Percentiles rank a stretch among this genome's conserved stretches.
phyloP scores from a whole-genome alignment of 768 basidiomycete genomes.

The Amanita inopinata region DNA sequence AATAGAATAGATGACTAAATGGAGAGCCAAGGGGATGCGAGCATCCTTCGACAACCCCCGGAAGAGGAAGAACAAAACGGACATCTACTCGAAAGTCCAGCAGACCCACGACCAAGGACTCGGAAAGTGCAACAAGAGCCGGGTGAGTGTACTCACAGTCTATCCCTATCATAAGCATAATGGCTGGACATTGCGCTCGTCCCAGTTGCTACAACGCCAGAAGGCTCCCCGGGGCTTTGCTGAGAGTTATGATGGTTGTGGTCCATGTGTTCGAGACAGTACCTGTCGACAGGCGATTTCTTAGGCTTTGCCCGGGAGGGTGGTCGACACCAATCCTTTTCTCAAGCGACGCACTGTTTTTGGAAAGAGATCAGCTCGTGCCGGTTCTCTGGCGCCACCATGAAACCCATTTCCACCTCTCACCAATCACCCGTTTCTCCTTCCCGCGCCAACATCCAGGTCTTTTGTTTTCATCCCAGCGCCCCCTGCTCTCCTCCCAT shows the following conservation, averaged over 20 bases:
- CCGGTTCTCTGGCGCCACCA: slow-evolving; percentile 8
- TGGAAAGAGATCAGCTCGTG: slow-evolving; percentile 4
- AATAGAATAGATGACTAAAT: no score
- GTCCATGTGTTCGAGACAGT: slow-evolving; percentile 1
- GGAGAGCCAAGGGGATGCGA: no score
- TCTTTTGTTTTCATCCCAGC: background rate
- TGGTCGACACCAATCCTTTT: slow-evolving; percentile 3
- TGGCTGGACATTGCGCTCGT: slow-evolving; percentile 15
- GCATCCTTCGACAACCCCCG: no score
- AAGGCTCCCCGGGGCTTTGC: slow-evolving; percentile 4
- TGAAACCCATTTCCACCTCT: background rate
- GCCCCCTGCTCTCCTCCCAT: background rate
- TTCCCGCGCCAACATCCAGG: slow-evolving; percentile 7
- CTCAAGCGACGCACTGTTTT: slow-evolving; percentile 2
- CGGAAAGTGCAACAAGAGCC: slow-evolving; percentile 16
- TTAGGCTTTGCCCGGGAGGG: slow-evolving; percentile 6
- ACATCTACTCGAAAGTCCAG: background rate
- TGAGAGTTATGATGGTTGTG: slow-evolving; percentile 5
- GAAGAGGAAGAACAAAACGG: background rate
- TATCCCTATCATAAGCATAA: slow-evolving; percentile 27
- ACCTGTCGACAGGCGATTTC: background rate
- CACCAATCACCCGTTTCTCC: slow-evolving; percentile 8
- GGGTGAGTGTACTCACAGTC: slow-evolving; percentile 26
- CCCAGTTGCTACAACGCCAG: background rate
- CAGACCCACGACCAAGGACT: slow-evolving; percentile 25